Base-by-base conservation (phyloP, 2,329 filamentous ascomycete genomes). In the Penicillium sp. region DNA sequence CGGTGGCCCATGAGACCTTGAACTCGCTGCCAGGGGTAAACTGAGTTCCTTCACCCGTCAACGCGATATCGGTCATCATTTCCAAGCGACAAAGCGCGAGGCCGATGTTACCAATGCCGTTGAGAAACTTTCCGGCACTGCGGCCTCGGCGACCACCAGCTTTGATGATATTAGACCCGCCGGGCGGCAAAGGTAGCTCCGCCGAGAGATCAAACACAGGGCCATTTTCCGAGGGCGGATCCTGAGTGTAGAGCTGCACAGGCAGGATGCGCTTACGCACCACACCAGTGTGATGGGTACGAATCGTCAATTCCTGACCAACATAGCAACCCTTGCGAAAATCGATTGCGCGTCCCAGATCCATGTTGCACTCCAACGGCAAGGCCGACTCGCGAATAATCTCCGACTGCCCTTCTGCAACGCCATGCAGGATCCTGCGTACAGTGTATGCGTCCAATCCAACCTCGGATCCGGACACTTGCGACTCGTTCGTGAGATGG, bases 241-340 rank as follows among this genome's bases (percentile, higher is more conserved):
- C 68, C 4, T 62, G 63, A 5, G 69, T 70, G 63, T 91, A 93
- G 11, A 96, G 59, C 50, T 84, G 69, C 21, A 91, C 82, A 0
- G 93, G 93, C 36, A 98, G 65, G 34, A 97, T 80, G 34, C 93
- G 78, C 74, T 96, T 95, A 46, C 93, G 78, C 27, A 98, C 87
- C 11, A 98, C 87, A 15, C 93, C 93, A 9, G 86, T 90, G 67
- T 98, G 93, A 63, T 90, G 85, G 1, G 93, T 98, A 28, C 93
- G 84, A 51, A 97, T 95, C 1, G 93, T 97, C 49, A 98, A 77
- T 66, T 98, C 93, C 68, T 98, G 93, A 0, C 93, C 93, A 6
- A 97, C 81, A 65, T 98, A 98, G 69, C 93, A 98, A 6, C 93
- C 93, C 71, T 98, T 98, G 60, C 81, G 81, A 71, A 93, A 98